Evolutionary conservation across 176 grass and related monocot species (phyloP), one percentile per base, ranked within the genome.

Genomic region (Carex pumila): DNA sequence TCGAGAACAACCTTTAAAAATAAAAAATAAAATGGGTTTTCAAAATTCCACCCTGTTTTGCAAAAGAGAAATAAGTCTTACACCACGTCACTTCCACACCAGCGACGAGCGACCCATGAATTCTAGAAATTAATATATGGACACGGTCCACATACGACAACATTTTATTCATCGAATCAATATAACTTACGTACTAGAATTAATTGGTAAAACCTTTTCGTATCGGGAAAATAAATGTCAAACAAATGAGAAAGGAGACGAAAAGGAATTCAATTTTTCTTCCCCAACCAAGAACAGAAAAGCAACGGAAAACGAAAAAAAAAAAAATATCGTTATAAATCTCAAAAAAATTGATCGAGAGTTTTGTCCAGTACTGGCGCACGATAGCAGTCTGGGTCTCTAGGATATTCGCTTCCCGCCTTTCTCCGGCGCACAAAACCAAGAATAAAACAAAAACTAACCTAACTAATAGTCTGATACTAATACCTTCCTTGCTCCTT

Each of bases 401-500:
- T 4, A 31, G 62, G 62, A 30, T 65, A 31, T 15, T 61, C 58
- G 1, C 60, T 69, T 70, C 37, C 67, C 37, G 65, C 65, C 55
- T 80, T 31, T 80, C 55, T 62, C 78, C 57, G 50, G 52, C 19
- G 30, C 30, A 59, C 34, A 10, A 61, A 56, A 78, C 19, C 49
- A 53, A 61, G 77, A 80, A 61, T 59, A 80, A 61, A 80, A 59
- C 19, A 34, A 34, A 80, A 53, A 61, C 3, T 3, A 79, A 79
- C 13, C 56, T 57, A 49, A 61, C 37, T 49, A 66, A 34, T 34
- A 34, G 32, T 34, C 34, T 36, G 4, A 39, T 39, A 39, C 37
- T 39, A 39, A 39, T 49, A 83, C 62, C 61, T 12, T 83, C 4
- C 34, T 39, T 31, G 87, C 83, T 85, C 64, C 77, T 89, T 88